Percentiles rank a stretch among this genome's conserved stretches.
Conservation (phyloP, 129 eudicot genomes). For the Artemisia annua region DNA sequence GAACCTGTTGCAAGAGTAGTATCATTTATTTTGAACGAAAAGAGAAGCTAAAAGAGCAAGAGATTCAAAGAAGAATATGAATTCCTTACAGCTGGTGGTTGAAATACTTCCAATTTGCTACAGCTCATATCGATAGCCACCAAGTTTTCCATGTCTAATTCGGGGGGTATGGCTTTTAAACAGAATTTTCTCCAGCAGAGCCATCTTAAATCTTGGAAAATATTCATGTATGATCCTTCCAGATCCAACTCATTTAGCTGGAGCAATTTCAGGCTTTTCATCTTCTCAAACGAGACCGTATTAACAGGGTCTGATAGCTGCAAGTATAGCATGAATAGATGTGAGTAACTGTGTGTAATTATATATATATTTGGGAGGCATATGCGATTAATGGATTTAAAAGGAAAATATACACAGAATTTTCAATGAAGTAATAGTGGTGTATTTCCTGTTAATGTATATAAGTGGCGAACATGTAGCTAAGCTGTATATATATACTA, state of each 20-base stretch:
- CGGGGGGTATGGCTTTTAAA: slow-evolving; percentile 6
- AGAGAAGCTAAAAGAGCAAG: background rate
- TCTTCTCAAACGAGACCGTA: slow-evolving; percentile 22
- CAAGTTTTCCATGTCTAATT: slow-evolving; percentile 26
- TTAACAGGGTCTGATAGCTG: slow-evolving; percentile 6
- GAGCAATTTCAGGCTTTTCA: slow-evolving; percentile 27
- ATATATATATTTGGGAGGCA: too few relatives aligned
- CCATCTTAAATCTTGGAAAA: slow-evolving; percentile 30
- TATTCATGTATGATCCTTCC: slow-evolving; percentile 16
- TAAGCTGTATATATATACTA: too few relatives aligned
- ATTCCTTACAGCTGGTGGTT: slow-evolving; percentile 25
- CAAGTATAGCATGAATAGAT: background rate
- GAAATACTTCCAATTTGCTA: slow-evolving; percentile 27
- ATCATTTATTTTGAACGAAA: background rate
- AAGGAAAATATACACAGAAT: too few relatives aligned
- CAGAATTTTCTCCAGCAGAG: slow-evolving; percentile 33
- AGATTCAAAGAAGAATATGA: background rate
- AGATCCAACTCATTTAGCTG: slow-evolving; percentile 28
- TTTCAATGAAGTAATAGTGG: too few relatives aligned
- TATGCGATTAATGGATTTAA: too few relatives aligned
- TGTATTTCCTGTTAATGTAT: too few relatives aligned
- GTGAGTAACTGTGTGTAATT: too few relatives aligned
- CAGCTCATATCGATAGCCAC: slow-evolving; percentile 31
- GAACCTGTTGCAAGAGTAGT: slow-evolving; percentile 11
- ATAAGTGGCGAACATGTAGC: too few relatives aligned